Conservation (phyloP, 805 yeast species). For the Priceomyces castillae region DNA sequence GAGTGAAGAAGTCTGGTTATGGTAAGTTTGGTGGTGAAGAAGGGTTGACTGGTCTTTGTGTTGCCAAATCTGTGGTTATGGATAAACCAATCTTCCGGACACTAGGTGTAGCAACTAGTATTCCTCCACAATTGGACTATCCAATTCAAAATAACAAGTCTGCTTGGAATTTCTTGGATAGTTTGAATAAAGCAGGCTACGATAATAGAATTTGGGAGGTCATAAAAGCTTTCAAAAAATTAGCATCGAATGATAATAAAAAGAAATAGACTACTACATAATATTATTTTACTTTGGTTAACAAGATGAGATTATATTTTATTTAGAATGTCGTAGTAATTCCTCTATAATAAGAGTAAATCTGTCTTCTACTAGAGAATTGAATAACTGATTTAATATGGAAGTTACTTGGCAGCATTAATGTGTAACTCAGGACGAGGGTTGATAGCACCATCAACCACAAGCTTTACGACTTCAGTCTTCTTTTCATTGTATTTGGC, state of each 20-base stretch:
- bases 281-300: neutral
- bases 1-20: slow-evolving; percentile 87
- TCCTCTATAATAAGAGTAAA: neutral
- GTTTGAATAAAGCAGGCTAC: slow-evolving; percentile 82
- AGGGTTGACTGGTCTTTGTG: slow-evolving; percentile 87
- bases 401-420: slow-evolving; percentile 48
- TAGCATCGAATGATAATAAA: slow-evolving; percentile 23
- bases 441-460: slow-evolving; percentile 73
- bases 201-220: slow-evolving; percentile 70
- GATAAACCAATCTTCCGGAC: slow-evolving; percentile 68
- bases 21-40: slow-evolving; percentile 99
- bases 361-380: neutral
- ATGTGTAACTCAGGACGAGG: slow-evolving; percentile 83
- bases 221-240: slow-evolving; percentile 34
- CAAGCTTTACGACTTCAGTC: slow-evolving; percentile 63
- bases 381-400: neutral
- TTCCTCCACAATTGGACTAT: slow-evolving; percentile 88
- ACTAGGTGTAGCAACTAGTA: slow-evolving; percentile 63
- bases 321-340: neutral
- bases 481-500: slow-evolving; percentile 62
- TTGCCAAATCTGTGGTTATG: slow-evolving; percentile 81
- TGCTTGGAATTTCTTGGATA: slow-evolving; percentile 87
- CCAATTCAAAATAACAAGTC: slow-evolving; percentile 77
- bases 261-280: neutral
- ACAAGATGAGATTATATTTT: neutral